Evolutionary conservation across 169 alveolate species (phyloP).

Genomic region (Haemoproteus tartakovskyi): DNA sequence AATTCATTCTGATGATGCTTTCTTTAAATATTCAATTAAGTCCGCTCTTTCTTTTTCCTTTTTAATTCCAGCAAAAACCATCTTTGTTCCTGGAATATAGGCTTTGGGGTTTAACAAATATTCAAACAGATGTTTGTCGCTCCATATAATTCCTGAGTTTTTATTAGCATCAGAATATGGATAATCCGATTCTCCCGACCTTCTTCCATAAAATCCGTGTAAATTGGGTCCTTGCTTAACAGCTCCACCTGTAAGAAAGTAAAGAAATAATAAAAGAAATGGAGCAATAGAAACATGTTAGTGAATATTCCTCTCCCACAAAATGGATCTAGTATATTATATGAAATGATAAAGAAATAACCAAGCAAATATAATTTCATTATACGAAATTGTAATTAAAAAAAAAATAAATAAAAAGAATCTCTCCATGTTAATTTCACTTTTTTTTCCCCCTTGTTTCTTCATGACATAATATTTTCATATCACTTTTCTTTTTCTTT

Average conservation of each 20-base stretch:
- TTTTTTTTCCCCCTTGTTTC: too few species aligned
- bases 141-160: conserved; percentile 87
- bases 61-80: conserved; percentile 96
- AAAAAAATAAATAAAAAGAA: too few species aligned
- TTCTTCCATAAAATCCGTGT: conserved; percentile 86
- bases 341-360: too few species aligned
- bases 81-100: conserved; percentile 94
- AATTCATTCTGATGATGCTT: conserved; percentile 73
- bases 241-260: conserved; percentile 79
- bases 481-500: too few species aligned
- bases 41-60: conserved; percentile 94
- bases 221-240: conserved; percentile 88
- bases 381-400: too few species aligned
- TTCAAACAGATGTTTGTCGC: conserved; percentile 88
- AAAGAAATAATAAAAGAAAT: too few species aligned
- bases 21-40: conserved; percentile 89
- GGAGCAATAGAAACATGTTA: too few species aligned
- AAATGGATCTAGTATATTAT: too few species aligned
- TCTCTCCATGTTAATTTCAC: too few species aligned
- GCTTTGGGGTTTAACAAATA: conserved; percentile 89
- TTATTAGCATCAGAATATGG: conserved; percentile 90
- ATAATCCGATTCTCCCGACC: conserved; percentile 84
- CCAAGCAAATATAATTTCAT: too few species aligned
- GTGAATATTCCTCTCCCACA: too few species aligned
- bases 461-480: too few species aligned